Conservation (phyloP, 108 stramenopile genomes). For the Mediolabrus comicus region DNA sequence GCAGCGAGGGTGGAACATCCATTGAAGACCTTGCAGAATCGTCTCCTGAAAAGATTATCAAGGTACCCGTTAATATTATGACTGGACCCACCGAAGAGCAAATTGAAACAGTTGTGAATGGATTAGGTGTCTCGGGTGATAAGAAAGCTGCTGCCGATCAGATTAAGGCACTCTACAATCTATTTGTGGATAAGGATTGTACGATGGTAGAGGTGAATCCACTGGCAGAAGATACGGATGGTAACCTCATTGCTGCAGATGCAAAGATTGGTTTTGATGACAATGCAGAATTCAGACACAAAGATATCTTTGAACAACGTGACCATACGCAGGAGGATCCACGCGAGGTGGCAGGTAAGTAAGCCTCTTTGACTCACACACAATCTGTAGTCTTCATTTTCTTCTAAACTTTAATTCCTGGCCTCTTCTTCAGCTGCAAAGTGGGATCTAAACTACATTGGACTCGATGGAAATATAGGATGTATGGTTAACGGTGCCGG, state of each 20-base stretch:
- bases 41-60: slow-evolving; percentile 72
- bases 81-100: slow-evolving; percentile 70
- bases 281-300: slow-evolving; percentile 85
- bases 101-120: slow-evolving; percentile 56
- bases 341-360: slow-evolving; percentile 85
- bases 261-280: slow-evolving; percentile 95
- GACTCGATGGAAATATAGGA: slow-evolving; percentile 95
- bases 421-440: too few species aligned
- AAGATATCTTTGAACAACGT: slow-evolving; percentile 66
- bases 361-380: too few species aligned
- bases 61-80: slow-evolving; percentile 79
- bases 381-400: slow-evolving; percentile 28
- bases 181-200: slow-evolving; percentile 81
- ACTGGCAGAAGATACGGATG: slow-evolving; percentile 76
- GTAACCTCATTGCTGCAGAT: slow-evolving; percentile 75
- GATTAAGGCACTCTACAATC: slow-evolving; percentile 77
- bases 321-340: slow-evolving; percentile 88
- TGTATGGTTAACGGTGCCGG: slow-evolving; percentile 99
- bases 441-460: slow-evolving; percentile 95
- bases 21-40: slow-evolving; percentile 85
- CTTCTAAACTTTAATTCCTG: not conserved
- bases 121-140: slow-evolving; percentile 47
- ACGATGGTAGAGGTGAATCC: slow-evolving; percentile 95
- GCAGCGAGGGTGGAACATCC: slow-evolving; percentile 73
- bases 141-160: slow-evolving; percentile 48